Base-by-base conservation (phyloP, 768 basidiomycete species). In the Hydnomerulius pinastri region DNA sequence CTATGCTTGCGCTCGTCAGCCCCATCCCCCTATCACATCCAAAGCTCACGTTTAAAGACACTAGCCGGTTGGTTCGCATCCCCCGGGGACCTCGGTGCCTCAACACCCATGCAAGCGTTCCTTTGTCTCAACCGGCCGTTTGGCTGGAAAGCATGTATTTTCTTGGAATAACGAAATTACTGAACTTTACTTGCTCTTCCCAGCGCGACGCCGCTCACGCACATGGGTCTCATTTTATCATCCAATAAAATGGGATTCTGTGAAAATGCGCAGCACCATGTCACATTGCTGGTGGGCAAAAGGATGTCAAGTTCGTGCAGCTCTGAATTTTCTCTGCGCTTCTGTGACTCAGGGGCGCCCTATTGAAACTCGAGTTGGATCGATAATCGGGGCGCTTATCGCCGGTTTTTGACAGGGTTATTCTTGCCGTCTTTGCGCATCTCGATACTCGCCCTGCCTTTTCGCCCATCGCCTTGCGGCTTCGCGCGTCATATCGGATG, bases 331-430 rank as follows among this genome's bases (percentile, higher is more conserved):
- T 58, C 55, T 43, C 53, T 37, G 42, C 47, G 54, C 53, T 67
- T 65, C 65, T 67, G 55, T 67, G 55, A 45, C 55, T 53, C 52
- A 54, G 53, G 52, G 56, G 52, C 25, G 24, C 28, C 40, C 29
- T 41, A 39, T 54, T 38, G 60, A 65, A 54, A 55, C 46, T 46
- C 38, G 48, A n/a, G 54, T 55, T 52, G 36, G 41, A 60, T 63
- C 52, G 60, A 69, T 61, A 54, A 59, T 62, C 47, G 36, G 40
- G 21, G 50, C 52, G 53, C 58, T 52, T 63, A 63, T 61, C 65
- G 50, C 35, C 46, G 29, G 40, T n/a, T n/a, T n/a, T n/a, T 25
- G 18, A 43, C 24, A 28, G 42, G 20, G n/a, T n/a, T n/a, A n/a
- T n/a, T n/a, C 47, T 30, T 46, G 51, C 24, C 9, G 43, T 46